A percentile compares a stretch with the other conserved stretches of the same genome.
These are phyloP conservation scores for Pholiota conissans DNA, from an alignment of 768 basidiomycete genomes.

Conservation along the genomic window DNA sequence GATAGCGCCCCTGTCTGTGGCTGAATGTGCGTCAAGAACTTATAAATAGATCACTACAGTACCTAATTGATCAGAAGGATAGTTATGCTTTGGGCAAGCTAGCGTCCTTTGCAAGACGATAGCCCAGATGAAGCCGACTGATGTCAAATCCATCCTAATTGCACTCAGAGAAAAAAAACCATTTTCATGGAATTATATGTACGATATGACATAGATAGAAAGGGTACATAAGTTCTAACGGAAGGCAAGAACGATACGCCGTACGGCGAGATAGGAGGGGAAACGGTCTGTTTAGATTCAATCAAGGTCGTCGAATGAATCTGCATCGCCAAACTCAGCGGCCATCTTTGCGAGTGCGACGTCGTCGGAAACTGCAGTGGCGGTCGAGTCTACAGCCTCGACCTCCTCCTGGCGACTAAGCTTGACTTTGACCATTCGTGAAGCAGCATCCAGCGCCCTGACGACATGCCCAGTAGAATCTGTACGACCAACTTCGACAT, in stretches of 20 bases:
- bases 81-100: no score
- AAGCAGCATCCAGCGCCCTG: not conserved
- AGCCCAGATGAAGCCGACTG: no score
- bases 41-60: constrained; percentile 38
- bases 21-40: constrained; percentile 34
- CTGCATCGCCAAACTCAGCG: not conserved
- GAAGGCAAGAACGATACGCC: not conserved
- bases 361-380: not conserved
- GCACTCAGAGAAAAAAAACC: no score
- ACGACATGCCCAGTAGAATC: not conserved
- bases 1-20: not conserved
- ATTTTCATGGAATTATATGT: no score
- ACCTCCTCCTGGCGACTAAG: not conserved
- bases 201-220: not conserved
- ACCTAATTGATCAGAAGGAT: no score
- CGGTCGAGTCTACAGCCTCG: not conserved
- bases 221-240: not conserved
- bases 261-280: no score
- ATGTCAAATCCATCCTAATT: no score
- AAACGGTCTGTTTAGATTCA: not conserved
- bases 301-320: not conserved
- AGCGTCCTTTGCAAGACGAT: no score
- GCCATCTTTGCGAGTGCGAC: not conserved
- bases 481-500: not conserved
- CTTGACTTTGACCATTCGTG: not conserved